Conservation (phyloP, 2,329 filamentous ascomycete species). For the Fusarium albosuccineum region DNA sequence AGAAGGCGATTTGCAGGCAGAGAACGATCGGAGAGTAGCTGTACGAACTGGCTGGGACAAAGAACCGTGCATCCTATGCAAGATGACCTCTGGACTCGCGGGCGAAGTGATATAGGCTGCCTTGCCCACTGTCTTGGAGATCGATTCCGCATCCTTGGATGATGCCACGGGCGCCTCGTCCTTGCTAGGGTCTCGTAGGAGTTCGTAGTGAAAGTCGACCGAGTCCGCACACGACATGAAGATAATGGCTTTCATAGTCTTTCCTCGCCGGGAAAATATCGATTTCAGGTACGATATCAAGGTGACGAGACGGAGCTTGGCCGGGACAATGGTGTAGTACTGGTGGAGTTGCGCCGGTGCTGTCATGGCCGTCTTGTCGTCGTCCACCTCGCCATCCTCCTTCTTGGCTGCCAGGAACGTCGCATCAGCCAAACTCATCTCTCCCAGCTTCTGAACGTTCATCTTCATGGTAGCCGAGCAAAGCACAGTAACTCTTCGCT, state of each 20-base stretch:
- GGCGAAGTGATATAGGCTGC: slow-evolving; percentile 80
- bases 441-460: slow-evolving; percentile 92
- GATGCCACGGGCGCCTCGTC: slow-evolving; percentile 44
- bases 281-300: slow-evolving; percentile 87
- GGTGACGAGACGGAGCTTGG: slow-evolving; percentile 91
- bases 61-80: slow-evolving; percentile 93
- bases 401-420: slow-evolving; percentile 82
- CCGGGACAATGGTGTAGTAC: slow-evolving; percentile 86
- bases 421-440: slow-evolving; percentile 95
- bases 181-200: slow-evolving; percentile 68
- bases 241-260: slow-evolving; percentile 95
- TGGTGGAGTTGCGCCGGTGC: slow-evolving; percentile 96
- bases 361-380: slow-evolving; percentile 70
- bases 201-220: slow-evolving; percentile 94
- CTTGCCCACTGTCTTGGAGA: slow-evolving; percentile 73
- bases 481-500: slow-evolving; percentile 85
- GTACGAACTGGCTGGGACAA: slow-evolving; percentile 89
- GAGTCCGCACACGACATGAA: slow-evolving; percentile 98
- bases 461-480: slow-evolving; percentile 99
- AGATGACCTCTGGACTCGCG: slow-evolving; percentile 78
- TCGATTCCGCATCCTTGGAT: slow-evolving; percentile 52
- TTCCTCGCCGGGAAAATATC: slow-evolving; percentile 87
- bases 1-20: slow-evolving; percentile 77
- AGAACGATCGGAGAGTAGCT: slow-evolving; percentile 85
- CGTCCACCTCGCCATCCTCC: slow-evolving; percentile 59